phyloP scores from a whole-genome alignment of 352 stramenopile genomes.

The Pythium brassicae region DNA sequence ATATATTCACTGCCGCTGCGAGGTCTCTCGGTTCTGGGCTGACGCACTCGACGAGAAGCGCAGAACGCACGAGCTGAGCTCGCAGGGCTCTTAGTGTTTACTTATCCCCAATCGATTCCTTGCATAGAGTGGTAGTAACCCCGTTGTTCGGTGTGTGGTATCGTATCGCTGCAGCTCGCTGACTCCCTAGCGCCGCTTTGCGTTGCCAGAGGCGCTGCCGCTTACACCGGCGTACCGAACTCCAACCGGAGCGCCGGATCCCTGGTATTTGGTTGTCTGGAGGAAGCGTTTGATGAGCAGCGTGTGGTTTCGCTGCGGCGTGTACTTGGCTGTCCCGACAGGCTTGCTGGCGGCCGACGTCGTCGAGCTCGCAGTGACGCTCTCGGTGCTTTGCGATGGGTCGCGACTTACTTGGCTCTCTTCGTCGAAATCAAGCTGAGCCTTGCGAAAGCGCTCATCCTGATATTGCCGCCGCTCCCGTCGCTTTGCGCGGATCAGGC shows the following conservation, averaged over 20 bases:
- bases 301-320: constrained; percentile 41
- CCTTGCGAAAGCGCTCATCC: constrained; percentile 6
- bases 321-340: constrained; percentile 53
- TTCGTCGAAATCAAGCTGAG: constrained; percentile 6
- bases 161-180: no score
- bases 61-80: no score
- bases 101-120: no score
- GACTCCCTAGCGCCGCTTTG: background rate
- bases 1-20: no score
- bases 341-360: constrained; percentile 15
- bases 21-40: no score
- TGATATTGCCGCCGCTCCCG: constrained; percentile 1
- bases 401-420: constrained; percentile 12
- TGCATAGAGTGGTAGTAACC: no score
- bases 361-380: constrained; percentile 20
- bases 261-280: constrained; percentile 25
- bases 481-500: constrained; percentile 7
- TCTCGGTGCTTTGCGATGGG: constrained; percentile 24
- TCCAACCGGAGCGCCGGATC: background rate
- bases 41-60: no score
- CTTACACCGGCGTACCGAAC: background rate
- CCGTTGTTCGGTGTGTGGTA: no score
- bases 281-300: constrained; percentile 58
- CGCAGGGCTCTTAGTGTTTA: no score
- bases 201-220: background rate